Evolutionary conservation across 192 early-diverging fungal species (phyloP).

Genomic region (Phycomyces blakesleeanus): DNA sequence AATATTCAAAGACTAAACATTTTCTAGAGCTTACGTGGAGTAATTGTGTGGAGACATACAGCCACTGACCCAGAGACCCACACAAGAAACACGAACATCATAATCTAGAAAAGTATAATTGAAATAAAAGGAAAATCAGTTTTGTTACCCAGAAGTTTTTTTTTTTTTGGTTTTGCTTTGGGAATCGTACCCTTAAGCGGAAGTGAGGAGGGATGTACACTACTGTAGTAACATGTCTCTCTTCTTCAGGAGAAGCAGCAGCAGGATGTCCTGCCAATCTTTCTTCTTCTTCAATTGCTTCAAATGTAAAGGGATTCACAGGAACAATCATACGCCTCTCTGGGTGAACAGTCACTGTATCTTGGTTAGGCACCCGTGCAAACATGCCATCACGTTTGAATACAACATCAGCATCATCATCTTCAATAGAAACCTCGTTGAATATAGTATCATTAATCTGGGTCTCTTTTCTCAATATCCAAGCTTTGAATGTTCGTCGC

Average conservation of each 20-base stretch:
- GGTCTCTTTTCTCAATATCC: conserved; percentile 46
- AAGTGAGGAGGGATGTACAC: conserved; percentile 82
- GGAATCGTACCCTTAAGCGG: conserved; percentile 47
- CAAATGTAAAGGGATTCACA: conserved; percentile 51
- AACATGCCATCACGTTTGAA: conserved; percentile 63
- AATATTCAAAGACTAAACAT: neutral
- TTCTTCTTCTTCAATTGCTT: conserved; percentile 54
- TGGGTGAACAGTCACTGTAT: conserved; percentile 78
- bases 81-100: too few relatives aligned
- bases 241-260: conserved; percentile 41
- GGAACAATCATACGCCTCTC: conserved; percentile 80
- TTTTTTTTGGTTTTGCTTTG: neutral
- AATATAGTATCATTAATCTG: conserved; percentile 24
- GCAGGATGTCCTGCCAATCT: conserved; percentile 57
- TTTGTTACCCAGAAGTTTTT: neutral
- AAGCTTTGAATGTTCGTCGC: conserved; percentile 47
- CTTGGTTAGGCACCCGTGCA: conserved; percentile 80
- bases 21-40: neutral
- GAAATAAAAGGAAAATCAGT: conserved; percentile 7
- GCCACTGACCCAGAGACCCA: too few relatives aligned
- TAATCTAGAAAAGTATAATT: neutral
- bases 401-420: conserved; percentile 43
- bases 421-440: conserved; percentile 15
- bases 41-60: neutral
- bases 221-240: conserved; percentile 65